Conservation (phyloP, 257 asterid species). For the Ballota nigra region DNA sequence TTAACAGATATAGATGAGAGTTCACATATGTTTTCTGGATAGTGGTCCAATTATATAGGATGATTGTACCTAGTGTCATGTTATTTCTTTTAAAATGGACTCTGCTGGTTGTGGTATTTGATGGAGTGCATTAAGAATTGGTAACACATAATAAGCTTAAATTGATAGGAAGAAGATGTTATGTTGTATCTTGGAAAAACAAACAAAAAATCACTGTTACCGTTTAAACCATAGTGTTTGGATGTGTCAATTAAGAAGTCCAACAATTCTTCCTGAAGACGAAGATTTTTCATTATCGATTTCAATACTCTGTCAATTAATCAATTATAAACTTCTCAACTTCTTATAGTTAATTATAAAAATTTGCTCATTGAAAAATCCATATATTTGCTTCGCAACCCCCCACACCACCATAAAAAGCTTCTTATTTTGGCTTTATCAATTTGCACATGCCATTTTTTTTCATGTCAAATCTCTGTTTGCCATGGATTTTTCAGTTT, state of each 20-base stretch:
- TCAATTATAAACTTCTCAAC: neutral
- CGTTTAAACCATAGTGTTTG: neutral
- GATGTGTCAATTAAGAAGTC: neutral
- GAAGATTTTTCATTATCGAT: neutral
- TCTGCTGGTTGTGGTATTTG: neutral
- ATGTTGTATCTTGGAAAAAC: neutral
- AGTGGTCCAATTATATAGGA: neutral
- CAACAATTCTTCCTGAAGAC: neutral
- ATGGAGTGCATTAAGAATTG: neutral
- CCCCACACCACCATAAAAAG: too few relatives aligned
- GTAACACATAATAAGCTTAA: neutral
- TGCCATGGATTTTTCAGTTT: neutral
- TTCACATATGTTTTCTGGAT: neutral
- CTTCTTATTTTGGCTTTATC: neutral
- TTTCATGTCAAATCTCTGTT: neutral
- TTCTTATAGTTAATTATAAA: neutral
- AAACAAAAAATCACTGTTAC: neutral
- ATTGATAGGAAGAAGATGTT: neutral
- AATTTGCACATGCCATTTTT: neutral
- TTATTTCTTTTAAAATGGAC: neutral
- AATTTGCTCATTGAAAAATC: neutral
- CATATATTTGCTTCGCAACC: neutral
- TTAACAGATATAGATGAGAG: neutral
- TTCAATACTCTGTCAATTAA: neutral
- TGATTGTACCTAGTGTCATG: neutral